Evolutionary conservation across 1,284 basidiomycete species (phyloP).

Genomic region (Chalciporus sp.): DNA sequence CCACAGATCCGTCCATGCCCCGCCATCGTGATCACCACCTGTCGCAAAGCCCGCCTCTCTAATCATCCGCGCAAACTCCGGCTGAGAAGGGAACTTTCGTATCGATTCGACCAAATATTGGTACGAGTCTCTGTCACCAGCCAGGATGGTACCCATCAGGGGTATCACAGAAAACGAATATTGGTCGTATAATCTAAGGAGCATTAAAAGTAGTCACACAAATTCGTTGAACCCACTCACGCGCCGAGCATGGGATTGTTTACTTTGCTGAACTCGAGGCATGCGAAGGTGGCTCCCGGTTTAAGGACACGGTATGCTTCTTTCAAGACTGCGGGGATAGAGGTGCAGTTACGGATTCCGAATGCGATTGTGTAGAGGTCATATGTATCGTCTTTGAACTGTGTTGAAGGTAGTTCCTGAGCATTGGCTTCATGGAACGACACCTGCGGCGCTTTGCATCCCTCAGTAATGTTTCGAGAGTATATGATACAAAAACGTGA

Average conservation of each 20-base stretch:
- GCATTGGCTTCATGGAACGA: slow-evolving; percentile 95
- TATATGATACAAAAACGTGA: neutral
- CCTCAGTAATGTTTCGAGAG: slow-evolving; percentile 14
- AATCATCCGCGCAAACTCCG: slow-evolving; percentile 91
- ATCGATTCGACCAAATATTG: slow-evolving; percentile 99
- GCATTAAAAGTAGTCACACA: slow-evolving; percentile 11
- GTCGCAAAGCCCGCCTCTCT: slow-evolving; percentile 83
- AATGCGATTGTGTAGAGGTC: slow-evolving; percentile 99
- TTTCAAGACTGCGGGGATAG: slow-evolving; percentile 83
- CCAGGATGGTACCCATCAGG: slow-evolving; percentile 92
- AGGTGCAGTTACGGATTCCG: slow-evolving; percentile 97
- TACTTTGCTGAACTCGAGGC: slow-evolving; percentile 96
- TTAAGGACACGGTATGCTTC: slow-evolving; percentile 96
- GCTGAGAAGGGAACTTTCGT: slow-evolving; percentile 89
- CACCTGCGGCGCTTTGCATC: slow-evolving; percentile 82
- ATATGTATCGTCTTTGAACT: slow-evolving; percentile 80
- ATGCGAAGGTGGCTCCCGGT: slow-evolving; percentile 95
- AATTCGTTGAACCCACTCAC: slow-evolving; percentile 52
- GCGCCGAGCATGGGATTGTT: slow-evolving; percentile 84
- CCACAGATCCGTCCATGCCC: slow-evolving; percentile 86
- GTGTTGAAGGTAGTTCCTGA: slow-evolving; percentile 69
- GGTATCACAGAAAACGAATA: slow-evolving; percentile 98
- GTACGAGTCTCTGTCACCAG: slow-evolving; percentile 93
- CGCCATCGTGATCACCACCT: slow-evolving; percentile 80
- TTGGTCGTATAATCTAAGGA: slow-evolving; percentile 82